Conservation (phyloP, 306 rosid genomes). For the Malus asiatica region DNA sequence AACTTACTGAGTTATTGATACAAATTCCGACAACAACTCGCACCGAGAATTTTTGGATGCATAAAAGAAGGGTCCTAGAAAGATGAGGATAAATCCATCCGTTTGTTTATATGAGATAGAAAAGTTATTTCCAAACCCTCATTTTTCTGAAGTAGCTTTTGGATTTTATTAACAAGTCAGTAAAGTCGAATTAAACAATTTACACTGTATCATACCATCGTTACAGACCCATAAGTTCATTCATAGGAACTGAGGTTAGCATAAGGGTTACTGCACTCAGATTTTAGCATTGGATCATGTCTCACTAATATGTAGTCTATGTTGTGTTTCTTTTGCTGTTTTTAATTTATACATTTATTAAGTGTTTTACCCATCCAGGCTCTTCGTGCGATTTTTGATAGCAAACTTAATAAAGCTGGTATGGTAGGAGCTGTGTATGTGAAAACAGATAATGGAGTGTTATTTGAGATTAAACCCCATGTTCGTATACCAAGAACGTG, state of each 20-base stretch:
- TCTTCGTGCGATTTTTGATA: conserved; percentile 23
- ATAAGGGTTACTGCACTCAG: not conserved
- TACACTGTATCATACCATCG: no score
- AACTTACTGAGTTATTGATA: no score
- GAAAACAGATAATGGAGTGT: conserved; percentile 23
- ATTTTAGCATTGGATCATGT: not conserved
- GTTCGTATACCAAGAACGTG: conserved; percentile 28
- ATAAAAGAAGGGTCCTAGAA: no score
- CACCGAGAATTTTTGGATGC: no score
- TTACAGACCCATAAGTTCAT: not conserved
- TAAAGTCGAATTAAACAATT: no score
- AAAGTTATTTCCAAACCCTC: no score
- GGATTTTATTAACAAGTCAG: no score
- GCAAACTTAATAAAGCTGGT: conserved; percentile 35
- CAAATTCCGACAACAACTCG: no score
- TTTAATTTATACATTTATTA: not conserved
- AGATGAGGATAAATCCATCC: no score
- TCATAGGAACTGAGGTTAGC: not conserved
- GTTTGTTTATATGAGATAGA: no score
- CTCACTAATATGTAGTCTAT: not conserved
- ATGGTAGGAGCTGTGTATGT: conserved; percentile 29
- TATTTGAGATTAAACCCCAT: conserved; percentile 39
- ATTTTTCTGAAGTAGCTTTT: no score
- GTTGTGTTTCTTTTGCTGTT: not conserved
- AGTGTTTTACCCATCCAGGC: conserved; percentile 9